Percentiles rank a stretch among this genome's conserved stretches.
phyloP scores from a whole-genome alignment of 2,329 filamentous ascomycete species.

The Alternaria tenuissima region DNA sequence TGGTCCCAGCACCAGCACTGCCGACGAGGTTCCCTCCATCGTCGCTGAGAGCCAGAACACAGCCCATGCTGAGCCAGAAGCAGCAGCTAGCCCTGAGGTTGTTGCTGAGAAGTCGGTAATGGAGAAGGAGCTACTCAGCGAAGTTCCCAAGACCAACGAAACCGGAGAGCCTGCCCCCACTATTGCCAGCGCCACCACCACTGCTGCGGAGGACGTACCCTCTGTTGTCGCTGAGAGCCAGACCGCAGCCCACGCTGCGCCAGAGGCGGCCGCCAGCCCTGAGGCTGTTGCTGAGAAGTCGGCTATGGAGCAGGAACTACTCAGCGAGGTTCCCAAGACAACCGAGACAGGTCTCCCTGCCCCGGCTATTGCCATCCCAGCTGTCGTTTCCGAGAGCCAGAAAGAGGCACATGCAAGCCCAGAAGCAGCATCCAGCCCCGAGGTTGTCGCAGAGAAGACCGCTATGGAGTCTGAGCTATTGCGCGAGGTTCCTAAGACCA shows the following conservation, averaged over 20 bases:
- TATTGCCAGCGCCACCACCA: slow-evolving; percentile 29
- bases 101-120: slow-evolving; percentile 75
- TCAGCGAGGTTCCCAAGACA: slow-evolving; percentile 45
- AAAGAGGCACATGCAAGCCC: slow-evolving; percentile 68
- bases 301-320: slow-evolving; percentile 74
- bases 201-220: slow-evolving; percentile 55
- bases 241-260: slow-evolving; percentile 66
- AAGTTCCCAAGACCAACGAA: slow-evolving; percentile 50
- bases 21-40: slow-evolving; percentile 60
- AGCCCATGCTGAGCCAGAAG: slow-evolving; percentile 69
- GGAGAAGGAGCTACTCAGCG: slow-evolving; percentile 70
- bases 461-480: slow-evolving; percentile 76
- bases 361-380: slow-evolving; percentile 54
- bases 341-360: slow-evolving; percentile 51
- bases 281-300: slow-evolving; percentile 75
- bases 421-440: slow-evolving; percentile 70
- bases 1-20: slow-evolving; percentile 44
- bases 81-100: slow-evolving; percentile 69
- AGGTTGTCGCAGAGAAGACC: slow-evolving; percentile 75
- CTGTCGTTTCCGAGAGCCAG: slow-evolving; percentile 75
- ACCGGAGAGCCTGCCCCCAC: slow-evolving; percentile 47
- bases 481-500: slow-evolving; percentile 61
- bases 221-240: slow-evolving; percentile 75
- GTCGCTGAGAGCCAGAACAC: slow-evolving; percentile 76
- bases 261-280: slow-evolving; percentile 71